A percentile compares a stretch with the other conserved stretches of the same genome.
These are phyloP conservation scores for Drechslerella dactyloides DNA, from an alignment of 2,329 filamentous ascomycete genomes.

Conservation along the genomic window DNA sequence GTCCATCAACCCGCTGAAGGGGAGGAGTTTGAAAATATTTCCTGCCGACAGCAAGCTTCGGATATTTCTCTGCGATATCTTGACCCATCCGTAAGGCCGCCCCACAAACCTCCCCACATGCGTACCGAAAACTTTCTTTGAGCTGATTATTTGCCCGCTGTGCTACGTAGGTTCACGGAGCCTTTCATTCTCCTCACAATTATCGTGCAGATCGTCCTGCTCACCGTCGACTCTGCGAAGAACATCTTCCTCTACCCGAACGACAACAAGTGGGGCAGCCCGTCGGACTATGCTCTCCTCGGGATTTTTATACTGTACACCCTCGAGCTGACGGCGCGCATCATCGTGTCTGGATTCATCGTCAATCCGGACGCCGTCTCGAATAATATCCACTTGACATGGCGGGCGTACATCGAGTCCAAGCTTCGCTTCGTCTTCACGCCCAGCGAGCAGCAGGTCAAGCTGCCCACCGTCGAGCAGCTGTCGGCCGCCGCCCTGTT, in stretches of 20 bases:
- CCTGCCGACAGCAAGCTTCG: slow-evolving; percentile 77
- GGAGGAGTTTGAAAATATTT: slow-evolving; percentile 85
- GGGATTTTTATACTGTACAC: slow-evolving; percentile 88
- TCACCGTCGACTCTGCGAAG: slow-evolving; percentile 79
- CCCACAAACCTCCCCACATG: neutral
- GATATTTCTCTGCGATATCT: slow-evolving; percentile 75
- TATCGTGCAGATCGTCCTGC: slow-evolving; percentile 82
- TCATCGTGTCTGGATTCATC: slow-evolving; percentile 91
- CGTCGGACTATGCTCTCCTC: slow-evolving; percentile 79
- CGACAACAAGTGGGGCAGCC: slow-evolving; percentile 70
- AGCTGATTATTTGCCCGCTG: slow-evolving; percentile 25
- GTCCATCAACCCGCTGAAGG: slow-evolving; percentile 75
- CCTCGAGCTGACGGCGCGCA: slow-evolving; percentile 78
- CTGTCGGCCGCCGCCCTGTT: slow-evolving; percentile 47
- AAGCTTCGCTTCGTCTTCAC: slow-evolving; percentile 66
- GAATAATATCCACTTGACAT: slow-evolving; percentile 62
- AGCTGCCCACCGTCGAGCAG: slow-evolving; percentile 43
- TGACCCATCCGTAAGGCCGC: slow-evolving; percentile 73
- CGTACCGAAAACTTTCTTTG: neutral
- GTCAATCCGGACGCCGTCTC: slow-evolving; percentile 69
- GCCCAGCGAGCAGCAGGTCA: slow-evolving; percentile 65
- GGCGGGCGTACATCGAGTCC: slow-evolving; percentile 51
- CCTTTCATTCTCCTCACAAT: slow-evolving; percentile 86
- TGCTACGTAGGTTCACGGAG: slow-evolving; percentile 67
- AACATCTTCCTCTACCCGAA: slow-evolving; percentile 71